These are phyloP conservation scores for Pezicula neosporulosa DNA, from an alignment of 2,329 filamentous ascomycete genomes.

Conservation along the genomic window DNA sequence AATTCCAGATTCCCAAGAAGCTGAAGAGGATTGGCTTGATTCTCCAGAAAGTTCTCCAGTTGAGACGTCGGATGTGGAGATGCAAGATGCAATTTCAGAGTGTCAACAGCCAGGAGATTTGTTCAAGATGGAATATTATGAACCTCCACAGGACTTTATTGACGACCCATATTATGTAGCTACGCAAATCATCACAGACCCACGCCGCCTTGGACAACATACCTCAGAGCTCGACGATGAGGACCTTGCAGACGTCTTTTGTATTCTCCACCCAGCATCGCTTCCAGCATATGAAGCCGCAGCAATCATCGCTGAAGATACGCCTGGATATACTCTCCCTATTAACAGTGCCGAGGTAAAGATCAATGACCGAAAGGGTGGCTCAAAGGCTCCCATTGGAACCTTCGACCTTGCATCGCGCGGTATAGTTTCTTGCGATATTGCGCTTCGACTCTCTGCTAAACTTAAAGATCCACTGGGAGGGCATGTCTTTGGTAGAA, in stretches of 20 bases:
- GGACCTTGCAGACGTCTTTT: slow-evolving; percentile 85
- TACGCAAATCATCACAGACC: slow-evolving; percentile 79
- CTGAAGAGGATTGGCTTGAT: not conserved
- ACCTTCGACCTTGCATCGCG: slow-evolving; percentile 15
- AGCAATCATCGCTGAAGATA: slow-evolving; percentile 43
- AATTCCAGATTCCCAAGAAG: not conserved
- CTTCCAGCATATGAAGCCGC: slow-evolving; percentile 66
- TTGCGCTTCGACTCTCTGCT: slow-evolving; percentile 79
- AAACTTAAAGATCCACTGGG: slow-evolving; percentile 60
- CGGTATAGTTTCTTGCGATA: slow-evolving; percentile 43
- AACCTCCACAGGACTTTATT: slow-evolving; percentile 1
- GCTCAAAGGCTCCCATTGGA: slow-evolving; percentile 5
- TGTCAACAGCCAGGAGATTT: not conserved
- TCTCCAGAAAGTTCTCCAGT: not conserved
- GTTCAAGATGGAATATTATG: no score
- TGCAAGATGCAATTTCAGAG: not conserved
- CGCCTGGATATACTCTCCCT: slow-evolving; percentile 59
- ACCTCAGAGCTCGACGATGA: slow-evolving; percentile 79
- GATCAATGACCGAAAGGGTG: slow-evolving; percentile 18
- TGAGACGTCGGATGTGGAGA: not conserved
- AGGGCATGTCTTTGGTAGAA: slow-evolving; percentile 88
- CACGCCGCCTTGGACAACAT: slow-evolving; percentile 72
- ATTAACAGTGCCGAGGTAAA: slow-evolving; percentile 40
- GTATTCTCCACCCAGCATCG: slow-evolving; percentile 79
- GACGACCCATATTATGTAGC: slow-evolving; percentile 38